Base-by-base conservation (phyloP, 1,139 yeast genomes). In the Magnusiomyces sp. region DNA sequence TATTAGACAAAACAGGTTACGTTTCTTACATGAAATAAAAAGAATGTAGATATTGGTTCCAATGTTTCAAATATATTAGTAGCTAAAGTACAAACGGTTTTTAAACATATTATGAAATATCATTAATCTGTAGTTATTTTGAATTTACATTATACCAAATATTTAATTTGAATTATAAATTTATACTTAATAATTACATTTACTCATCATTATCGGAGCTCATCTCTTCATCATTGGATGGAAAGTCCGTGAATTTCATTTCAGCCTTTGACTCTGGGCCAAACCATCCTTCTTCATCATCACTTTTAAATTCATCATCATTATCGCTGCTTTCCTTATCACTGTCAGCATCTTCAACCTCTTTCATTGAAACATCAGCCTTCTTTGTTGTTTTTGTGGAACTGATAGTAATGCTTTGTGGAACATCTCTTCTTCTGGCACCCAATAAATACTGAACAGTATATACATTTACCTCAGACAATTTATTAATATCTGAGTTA, bases 401-500 rank as follows among this genome's bases (percentile, higher is more conserved):
- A 23, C 7, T 45, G 29, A 13, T n/a, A 38, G 45, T 17, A 33
- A 20, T 23, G 11, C 37, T 2, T 23, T 23, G 29, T 23, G 20
- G n/a, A 31, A 34, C 46, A 10, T 43, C 29, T 33, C 44, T 40
- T 29, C 48, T 40, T 20, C 47, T 50, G 27, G 50, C 46, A 11
- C 58, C 60, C 38, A 53, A 69, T 62, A 54, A 69, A 57, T 49
- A 72, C 59, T 56, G 71, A 52, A 67, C 76, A 75, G 78, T 68
- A 62, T 79, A 80, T 51, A 74, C 75, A 59, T 82, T 84, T 43
- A 73, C 72, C 55, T 73, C 77, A 2, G 82, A 71, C 2, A 80
- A 67, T 45, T 69, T 69, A 1, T 80, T 80, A 27, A 88, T 75
- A 51, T 86, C 95, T 64, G 86, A 85, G 20, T 86, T 92, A 7